Base-by-base conservation (phyloP, 768 basidiomycete species). In the Psilocybe azurescens region DNA sequence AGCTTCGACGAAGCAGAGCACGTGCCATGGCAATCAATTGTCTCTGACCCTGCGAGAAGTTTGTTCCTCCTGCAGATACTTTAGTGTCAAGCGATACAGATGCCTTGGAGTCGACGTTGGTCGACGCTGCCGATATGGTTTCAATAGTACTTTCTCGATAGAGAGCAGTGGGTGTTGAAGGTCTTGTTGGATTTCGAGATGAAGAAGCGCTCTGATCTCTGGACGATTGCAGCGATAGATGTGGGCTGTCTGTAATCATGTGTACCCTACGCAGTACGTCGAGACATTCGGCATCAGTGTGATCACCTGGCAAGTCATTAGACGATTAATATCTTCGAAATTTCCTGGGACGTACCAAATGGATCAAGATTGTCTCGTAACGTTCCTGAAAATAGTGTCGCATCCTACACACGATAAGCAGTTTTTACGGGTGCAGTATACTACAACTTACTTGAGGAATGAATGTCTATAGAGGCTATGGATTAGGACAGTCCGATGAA, bases 21-120 rank as follows among this genome's bases (percentile, higher is more conserved):
- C 93, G 84, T 0, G 93, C 93, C 90, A 94, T 90, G 0, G 92
- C 90, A 56, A 95, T 90, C 9, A 94, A 77, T 69, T 98, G 95
- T 11, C 94, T 75, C 71, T 98, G 95, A 11, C 96, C 95, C 62
- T 95, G 93, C 1, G 93, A 95, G 75, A 97, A 96, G 77, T 97
- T 97, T 30, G 87, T 82, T 1, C 95, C 95, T 0, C 94, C 94
- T 0, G 92, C 82, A 0, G 93, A 93, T 5, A 97, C 90, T 62
- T 90, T 87, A 0, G 90, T 93, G 18, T 92, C 87, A 2, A 97
- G 81, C 0, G 86, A 82, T 24, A 96, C 78, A 0, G 79, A 79
- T 0, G 79, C 81, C 69, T 85, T 89, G 20, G 70, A 58, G 29
- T 91, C 90, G 2, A 82, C 70, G 16, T 89, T 87, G 0, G 89